Evolutionary conservation across 306 rosid species (phyloP).

Genomic region (Lathyrus aphaca): DNA sequence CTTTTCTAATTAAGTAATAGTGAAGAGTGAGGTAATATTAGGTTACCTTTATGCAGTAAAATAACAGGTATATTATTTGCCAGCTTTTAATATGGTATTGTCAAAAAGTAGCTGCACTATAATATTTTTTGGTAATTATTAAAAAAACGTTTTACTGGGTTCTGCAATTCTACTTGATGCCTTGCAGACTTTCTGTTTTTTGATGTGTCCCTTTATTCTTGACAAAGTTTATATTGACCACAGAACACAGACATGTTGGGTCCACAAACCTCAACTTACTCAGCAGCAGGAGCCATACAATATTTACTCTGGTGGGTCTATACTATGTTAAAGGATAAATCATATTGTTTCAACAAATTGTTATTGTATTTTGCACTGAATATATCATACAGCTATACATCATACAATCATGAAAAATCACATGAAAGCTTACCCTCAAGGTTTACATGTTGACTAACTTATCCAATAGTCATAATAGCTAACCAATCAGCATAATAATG

Average conservation of each 20-base stretch:
- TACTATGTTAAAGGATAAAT: constrained; percentile 39
- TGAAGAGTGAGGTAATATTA: constrained; percentile 7
- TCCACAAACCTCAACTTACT: constrained; percentile 93
- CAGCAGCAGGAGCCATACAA: constrained; percentile 99
- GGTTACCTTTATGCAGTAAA: constrained; percentile 26
- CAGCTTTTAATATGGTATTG: constrained; percentile 24
- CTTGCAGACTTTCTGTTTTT: constrained; percentile 22
- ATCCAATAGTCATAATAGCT: neutral
- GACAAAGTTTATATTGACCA: constrained; percentile 38
- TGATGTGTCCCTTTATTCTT: constrained; percentile 22
- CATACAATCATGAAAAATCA: neutral
- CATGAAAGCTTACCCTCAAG: constrained; percentile 5
- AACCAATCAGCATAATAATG: neutral
- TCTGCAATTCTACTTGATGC: constrained; percentile 36
- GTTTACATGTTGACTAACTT: neutral
- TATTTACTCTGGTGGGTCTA: constrained; percentile 85
- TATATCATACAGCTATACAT: neutral
- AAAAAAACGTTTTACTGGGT: constrained; percentile 24
- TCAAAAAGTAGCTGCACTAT: constrained; percentile 29
- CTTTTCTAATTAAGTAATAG: constrained; percentile 24
- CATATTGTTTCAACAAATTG: constrained; percentile 32
- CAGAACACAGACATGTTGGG: constrained; percentile 99
- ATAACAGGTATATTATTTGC: constrained; percentile 15
- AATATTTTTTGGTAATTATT: constrained; percentile 35
- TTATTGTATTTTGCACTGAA: constrained; percentile 29